Conservation (phyloP, 1,284 basidiomycete genomes). For the Cutaneotrichosporon daszewskae region DNA sequence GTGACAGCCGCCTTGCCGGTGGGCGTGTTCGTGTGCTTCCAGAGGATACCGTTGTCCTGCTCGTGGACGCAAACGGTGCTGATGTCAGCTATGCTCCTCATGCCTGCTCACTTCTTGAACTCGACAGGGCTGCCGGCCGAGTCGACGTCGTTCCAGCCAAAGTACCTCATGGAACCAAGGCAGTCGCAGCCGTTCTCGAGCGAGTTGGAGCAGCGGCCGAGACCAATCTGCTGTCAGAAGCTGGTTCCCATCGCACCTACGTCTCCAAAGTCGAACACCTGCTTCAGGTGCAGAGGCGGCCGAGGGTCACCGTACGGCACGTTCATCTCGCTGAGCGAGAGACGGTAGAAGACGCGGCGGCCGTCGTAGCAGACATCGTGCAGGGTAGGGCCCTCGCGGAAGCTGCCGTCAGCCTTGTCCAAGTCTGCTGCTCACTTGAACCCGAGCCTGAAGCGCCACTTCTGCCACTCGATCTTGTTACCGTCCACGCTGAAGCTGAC, state of each 20-base stretch:
- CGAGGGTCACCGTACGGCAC: slow-evolving; percentile 48
- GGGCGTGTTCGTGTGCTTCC: slow-evolving; percentile 3
- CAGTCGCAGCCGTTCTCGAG: slow-evolving; percentile 7
- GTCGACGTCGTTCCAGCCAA: slow-evolving; percentile 2
- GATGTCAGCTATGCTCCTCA: neutral
- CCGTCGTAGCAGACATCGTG: slow-evolving; percentile 40
- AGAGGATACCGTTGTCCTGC: slow-evolving; percentile 46
- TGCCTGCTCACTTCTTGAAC: neutral
- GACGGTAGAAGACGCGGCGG: slow-evolving; percentile 42
- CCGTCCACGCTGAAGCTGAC: slow-evolving; percentile 67
- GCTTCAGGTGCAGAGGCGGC: slow-evolving; percentile 34
- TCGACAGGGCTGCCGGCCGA: neutral
- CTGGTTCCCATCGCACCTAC: too few species aligned
- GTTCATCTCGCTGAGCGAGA: slow-evolving; percentile 48
- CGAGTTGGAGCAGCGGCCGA: neutral
- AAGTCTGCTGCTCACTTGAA: too few species aligned
- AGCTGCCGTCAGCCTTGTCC: too few species aligned
- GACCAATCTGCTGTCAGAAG: too few species aligned
- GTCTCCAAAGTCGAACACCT: slow-evolving; percentile 5
- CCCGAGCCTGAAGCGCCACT: slow-evolving; percentile 29
- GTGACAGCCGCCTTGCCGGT: neutral
- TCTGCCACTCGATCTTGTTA: slow-evolving; percentile 51
- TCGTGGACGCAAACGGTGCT: slow-evolving; percentile 37
- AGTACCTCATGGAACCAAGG: slow-evolving; percentile 4
- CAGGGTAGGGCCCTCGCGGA: slow-evolving; percentile 43